Conservation (phyloP, 257 asterid genomes). For the Leptodermis oblonga region DNA sequence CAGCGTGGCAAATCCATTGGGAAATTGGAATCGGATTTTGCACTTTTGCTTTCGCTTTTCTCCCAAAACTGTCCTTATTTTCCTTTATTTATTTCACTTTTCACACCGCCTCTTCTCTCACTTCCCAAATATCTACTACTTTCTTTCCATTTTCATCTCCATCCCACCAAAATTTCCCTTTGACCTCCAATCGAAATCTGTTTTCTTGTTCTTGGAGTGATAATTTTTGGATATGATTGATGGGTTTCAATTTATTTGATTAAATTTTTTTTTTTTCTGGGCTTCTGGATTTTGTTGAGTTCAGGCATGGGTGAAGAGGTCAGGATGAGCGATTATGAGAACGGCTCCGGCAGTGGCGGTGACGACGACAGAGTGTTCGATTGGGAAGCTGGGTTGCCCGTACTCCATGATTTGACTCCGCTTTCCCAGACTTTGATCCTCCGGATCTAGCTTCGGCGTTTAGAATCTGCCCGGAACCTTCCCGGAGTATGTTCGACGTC, state of each 20-base stretch:
- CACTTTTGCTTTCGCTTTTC: conserved; percentile 41
- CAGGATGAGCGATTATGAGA: conserved; percentile 28
- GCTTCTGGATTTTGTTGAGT: conserved; percentile 8
- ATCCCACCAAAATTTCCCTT: not conserved
- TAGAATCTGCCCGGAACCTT: conserved; percentile 60
- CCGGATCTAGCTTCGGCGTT: conserved; percentile 79
- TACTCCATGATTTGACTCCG: conserved; percentile 65
- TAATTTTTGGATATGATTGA: not conserved
- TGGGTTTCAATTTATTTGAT: no score
- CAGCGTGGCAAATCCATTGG: conserved; percentile 55
- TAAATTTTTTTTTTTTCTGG: not conserved
- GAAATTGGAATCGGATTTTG: conserved; percentile 42
- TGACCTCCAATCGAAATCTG: not conserved
- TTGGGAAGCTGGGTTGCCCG: conserved; percentile 84
- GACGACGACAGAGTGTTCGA: conserved; percentile 43
- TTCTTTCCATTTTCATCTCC: conserved; percentile 1
- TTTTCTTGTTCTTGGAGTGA: no score
- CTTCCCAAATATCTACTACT: conserved; percentile 12
- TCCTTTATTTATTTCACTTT: conserved; percentile 29
- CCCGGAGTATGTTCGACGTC: conserved; percentile 57
- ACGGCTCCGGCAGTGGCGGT: conserved; percentile 25
- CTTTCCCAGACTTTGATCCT: conserved; percentile 61
- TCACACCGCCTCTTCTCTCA: conserved; percentile 16
- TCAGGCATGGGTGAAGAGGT: conserved; percentile 55
- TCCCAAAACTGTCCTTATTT: not conserved